Evolutionary conservation across 2,329 filamentous ascomycete genomes (phyloP), one percentile per base, ranked within the genome.

Genomic region (Ophiostoma quercus): DNA sequence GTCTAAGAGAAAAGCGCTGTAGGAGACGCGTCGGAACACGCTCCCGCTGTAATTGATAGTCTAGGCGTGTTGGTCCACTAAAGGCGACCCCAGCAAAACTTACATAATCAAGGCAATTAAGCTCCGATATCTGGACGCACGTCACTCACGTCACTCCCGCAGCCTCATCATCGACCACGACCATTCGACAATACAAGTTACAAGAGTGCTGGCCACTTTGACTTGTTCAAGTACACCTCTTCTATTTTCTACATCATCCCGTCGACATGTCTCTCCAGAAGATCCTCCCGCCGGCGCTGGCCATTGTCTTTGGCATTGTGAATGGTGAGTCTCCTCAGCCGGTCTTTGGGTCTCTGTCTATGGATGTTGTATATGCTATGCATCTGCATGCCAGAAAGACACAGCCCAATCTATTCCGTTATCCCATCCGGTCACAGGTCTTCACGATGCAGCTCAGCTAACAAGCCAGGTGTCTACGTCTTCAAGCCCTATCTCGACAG

Each of bases 281-380:
- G 29, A 41, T 71, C 9, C n/a, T 74, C 9, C 73, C 73, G 4
- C 19, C 77, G 8, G 71, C 75, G 47, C 57, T 79, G n/a, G 78
- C 78, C 7, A 68, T 78, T 25, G 71, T 75, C 8, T 75, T 76
- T 70, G 78, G 78, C 37, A 70, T 79, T 51, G 74, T 54, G n/a
- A 79, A 77, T 68, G 77, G 78, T 79, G 32, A 25, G 76, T 60
- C 12, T 65, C 29, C 5, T 19, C 43, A n/a, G 60, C 60, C 32
- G 29, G n/a, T 57, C 12, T 25, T 47, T n/a, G 43, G 43, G 2
- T 16, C 16, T 47, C 43, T 47, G 19, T n/a, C 43, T 47, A 14
- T 8, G 16, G 16, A 47, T 16, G 5, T 19, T n/a, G 2, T 19
- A 7, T 47, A 19, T 47, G 16, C 43, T 19, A 47, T 47, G 16